Evolutionary conservation across 768 basidiomycete species (phyloP), one percentile per base, ranked within the genome.

Genomic region (Boletales sp.): DNA sequence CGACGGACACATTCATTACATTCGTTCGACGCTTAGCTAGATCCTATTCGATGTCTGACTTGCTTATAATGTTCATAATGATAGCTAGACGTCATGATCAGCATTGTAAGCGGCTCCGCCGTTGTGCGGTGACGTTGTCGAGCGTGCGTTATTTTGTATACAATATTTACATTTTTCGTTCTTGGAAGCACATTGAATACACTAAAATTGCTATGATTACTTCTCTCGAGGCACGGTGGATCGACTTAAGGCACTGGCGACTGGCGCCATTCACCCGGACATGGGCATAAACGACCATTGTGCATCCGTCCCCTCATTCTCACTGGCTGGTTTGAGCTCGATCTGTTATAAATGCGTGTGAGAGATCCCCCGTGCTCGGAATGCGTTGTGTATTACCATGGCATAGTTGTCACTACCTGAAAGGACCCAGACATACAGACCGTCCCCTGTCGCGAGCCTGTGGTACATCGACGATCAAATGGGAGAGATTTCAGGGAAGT

Each of bases 11-110:
- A 45, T 18, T 30, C 25, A 17, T 31, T 44, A 51, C 8, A 49
- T 62, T 65, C 47, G 52, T 62, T 63, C 48, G 38, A 38, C 40
- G 15, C 14, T 44, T 38, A 30, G 42, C 46, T 48, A 44, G 25
- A 28, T 28, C 25, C 25, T 28, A 28, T 28, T 28, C 25, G 6
- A 28, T 28, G 25, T 28, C 25, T 28, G 25, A 28, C 25, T 28
- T 28, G 7, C 25, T 6, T 28, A 28, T 5, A 28, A 28, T 28
- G 25, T 28, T 28, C 3, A 28, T 28, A 28, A 28, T 28, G 25
- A 28, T 28, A 28, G 25, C 25, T 28, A 28, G 25, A 28, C 25
- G 25, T 28, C 25, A 28, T 28, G 25, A 28, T 28, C 25, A 28
- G 5, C 25, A 28, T 28, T 28, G 25, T 28, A 28, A 28, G 25